Conservation (phyloP, 305 asterid species). For the Petunia hybrid region DNA sequence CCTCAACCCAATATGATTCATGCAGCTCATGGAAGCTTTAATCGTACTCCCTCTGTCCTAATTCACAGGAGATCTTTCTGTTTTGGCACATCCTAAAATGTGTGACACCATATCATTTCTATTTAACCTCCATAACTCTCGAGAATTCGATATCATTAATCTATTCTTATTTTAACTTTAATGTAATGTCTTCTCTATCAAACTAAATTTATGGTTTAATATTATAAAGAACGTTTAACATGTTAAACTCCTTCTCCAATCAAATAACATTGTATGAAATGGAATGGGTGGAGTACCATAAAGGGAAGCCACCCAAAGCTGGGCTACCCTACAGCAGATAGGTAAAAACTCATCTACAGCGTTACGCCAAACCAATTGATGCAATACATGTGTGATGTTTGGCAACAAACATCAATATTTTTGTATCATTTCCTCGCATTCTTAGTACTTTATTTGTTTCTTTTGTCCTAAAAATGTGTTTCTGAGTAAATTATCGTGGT, state of each 20-base stretch:
- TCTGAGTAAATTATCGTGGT: too few relatives aligned
- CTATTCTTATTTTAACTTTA: slow-evolving; percentile 7
- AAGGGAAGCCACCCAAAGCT: not conserved
- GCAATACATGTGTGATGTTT: too few relatives aligned
- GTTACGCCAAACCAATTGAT: too few relatives aligned
- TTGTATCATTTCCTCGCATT: too few relatives aligned
- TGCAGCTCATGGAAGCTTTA: not conserved
- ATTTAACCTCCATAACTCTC: not conserved
- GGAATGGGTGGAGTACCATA: not conserved
- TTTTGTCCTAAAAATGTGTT: too few relatives aligned
- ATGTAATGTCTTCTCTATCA: slow-evolving; percentile 3
- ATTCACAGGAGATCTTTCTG: not conserved
- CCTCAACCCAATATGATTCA: not conserved
- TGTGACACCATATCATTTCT: not conserved
- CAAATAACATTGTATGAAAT: not conserved
- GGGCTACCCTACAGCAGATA: not conserved
- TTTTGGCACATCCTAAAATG: not conserved
- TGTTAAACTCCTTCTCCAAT: not conserved
- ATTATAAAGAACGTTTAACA: not conserved
- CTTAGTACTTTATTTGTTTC: too few relatives aligned
- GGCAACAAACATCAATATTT: too few relatives aligned
- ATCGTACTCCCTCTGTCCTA: not conserved
- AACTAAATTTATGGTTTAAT: not conserved
- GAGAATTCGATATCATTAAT: not conserved
- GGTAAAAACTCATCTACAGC: too few relatives aligned